Evolutionary conservation across 1,284 basidiomycete genomes (phyloP), one percentile per base, ranked within the genome.

Genomic region (Trametes pubescens): DNA sequence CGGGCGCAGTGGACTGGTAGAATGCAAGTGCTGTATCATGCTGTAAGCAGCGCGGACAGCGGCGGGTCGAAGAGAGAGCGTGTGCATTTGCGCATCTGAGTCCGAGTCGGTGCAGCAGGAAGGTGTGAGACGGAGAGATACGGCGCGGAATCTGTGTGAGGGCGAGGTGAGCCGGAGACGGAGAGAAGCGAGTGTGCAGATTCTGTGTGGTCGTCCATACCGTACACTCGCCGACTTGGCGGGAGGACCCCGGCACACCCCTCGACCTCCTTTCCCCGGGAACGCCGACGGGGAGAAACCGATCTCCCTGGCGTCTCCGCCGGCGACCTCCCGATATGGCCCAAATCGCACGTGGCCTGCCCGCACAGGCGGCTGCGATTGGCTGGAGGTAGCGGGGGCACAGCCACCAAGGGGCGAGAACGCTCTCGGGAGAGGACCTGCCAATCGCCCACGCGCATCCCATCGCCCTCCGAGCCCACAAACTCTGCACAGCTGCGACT

Each of bases 361-460:
- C 29, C 8, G 47, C 21, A 26, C 32, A n/a, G 21, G 24, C 37
- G 13, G 26, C 35, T 11, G 49, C 46, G 57, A 67, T 67, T 65
- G 66, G 63, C 65, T 46, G 52, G 56, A 24, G 24, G 48, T 13
- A 47, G n/a, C 4, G 18, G 51, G 9, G 49, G 43, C 65, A 68
- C 67, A 54, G 67, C 67, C 67, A 68, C 67, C 37, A 13, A 59
- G 62, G 67, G 67, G 59, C 64, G 64, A 63, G 66, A 65, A 63
- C 66, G 66, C 26, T 52, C 58, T 47, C 61, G 51, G 61, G 40
- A 32, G 26, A 6, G 55, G 40, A 57, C 22, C 51, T 48, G 34
- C 44, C 59, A 51, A 59, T 59, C 58, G 53, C 32, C 24, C 40
- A 44, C 53, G 40, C 40, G 53, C 53, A 44, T 43, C 24, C 37